These are phyloP conservation scores for Saprolegnia parasitica DNA, from an alignment of 352 stramenopile genomes.

Conservation along the genomic window DNA sequence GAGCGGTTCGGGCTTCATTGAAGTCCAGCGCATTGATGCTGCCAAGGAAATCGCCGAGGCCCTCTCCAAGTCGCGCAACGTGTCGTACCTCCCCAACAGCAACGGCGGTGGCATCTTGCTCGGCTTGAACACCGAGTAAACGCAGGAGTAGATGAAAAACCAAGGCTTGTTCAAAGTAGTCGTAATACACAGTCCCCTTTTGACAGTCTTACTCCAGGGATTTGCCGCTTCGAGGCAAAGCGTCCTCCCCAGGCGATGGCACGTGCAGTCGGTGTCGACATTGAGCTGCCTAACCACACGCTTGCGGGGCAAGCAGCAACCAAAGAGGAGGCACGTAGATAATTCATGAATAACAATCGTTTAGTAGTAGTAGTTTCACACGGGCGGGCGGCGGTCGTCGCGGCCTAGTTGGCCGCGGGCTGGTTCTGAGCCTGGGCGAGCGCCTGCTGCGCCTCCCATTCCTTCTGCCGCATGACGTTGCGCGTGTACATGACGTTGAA, in stretches of 20 bases:
- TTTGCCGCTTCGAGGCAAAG: too few relatives aligned
- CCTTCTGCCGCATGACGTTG: constrained; percentile 55
- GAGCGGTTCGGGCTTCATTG: constrained; percentile 97
- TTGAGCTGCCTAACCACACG: too few relatives aligned
- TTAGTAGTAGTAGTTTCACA: neutral
- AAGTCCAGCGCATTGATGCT: constrained; percentile 99
- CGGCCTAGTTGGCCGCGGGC: neutral
- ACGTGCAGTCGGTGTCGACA: too few relatives aligned
- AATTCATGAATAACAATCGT: constrained; percentile 2
- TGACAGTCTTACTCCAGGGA: too few relatives aligned
- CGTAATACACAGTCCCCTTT: neutral
- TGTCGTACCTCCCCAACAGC: constrained; percentile 96
- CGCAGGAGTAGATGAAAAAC: neutral
- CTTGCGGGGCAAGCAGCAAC: neutral
- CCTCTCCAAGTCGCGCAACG: constrained; percentile 94
- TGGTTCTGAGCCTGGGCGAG: neutral
- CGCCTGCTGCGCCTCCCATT: constrained; percentile 24
- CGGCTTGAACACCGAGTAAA: constrained; percentile 40
- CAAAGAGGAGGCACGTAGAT: neutral
- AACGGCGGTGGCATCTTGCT: constrained; percentile 78
- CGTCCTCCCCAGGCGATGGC: too few relatives aligned
- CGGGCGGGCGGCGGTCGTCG: neutral
- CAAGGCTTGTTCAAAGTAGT: neutral
- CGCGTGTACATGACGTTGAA: constrained; percentile 75
- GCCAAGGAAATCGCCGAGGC: constrained; percentile 99